Conservation (phyloP, 2,329 filamentous ascomycete genomes). For the Colletotrichum shisoi region DNA sequence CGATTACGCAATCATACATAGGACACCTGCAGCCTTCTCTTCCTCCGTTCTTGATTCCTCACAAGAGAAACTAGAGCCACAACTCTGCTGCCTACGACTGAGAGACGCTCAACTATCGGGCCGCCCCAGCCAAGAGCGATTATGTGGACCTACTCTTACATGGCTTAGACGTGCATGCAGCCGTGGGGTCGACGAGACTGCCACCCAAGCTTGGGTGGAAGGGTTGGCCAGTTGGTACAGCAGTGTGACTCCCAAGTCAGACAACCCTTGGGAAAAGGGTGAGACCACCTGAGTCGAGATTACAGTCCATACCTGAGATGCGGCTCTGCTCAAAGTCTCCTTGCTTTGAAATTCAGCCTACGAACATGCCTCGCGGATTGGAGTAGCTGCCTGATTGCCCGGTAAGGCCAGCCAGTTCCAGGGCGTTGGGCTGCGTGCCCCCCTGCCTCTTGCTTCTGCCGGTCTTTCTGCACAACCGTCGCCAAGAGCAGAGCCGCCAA, state of each 20-base stretch:
- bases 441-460: not conserved
- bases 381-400: slow-evolving; percentile 10
- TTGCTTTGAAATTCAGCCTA: not conserved
- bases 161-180: not conserved
- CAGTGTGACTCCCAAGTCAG: slow-evolving; percentile 1
- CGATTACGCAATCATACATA: slow-evolving; percentile 10
- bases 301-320: not conserved
- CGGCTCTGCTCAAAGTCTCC: slow-evolving; percentile 7
- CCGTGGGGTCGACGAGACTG: slow-evolving; percentile 2
- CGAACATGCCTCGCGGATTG: slow-evolving; percentile 2
- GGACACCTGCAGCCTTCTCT: not conserved
- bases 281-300: not conserved
- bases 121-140: not conserved
- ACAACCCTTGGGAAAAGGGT: not conserved
- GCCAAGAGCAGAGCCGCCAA: slow-evolving; percentile 18
- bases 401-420: slow-evolving; percentile 3
- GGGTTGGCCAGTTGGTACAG: slow-evolving; percentile 1
- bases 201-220: not conserved
- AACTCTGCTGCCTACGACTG: slow-evolving; percentile 5
- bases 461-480: slow-evolving; percentile 1
- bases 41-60: not conserved
- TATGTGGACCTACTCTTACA: not conserved
- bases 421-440: not conserved
- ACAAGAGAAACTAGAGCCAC: not conserved
- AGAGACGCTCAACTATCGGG: not conserved